Evolutionary conservation across 257 asterid genomes (phyloP), one percentile per base, ranked within the genome.

Genomic region (Catharanthus roseus): DNA sequence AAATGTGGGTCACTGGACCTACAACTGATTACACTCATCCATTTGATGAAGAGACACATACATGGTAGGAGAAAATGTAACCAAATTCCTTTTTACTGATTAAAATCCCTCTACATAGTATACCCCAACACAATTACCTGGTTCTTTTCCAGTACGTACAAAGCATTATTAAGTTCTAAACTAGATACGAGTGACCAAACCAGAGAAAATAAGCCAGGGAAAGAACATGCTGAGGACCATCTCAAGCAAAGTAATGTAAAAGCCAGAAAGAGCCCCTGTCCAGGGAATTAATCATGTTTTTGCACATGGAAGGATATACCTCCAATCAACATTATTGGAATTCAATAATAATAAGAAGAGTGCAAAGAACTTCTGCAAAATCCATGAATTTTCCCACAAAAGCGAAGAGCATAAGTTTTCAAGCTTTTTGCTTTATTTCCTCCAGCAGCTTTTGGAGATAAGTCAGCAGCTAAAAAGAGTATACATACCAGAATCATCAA

Each of bases 401-500:
- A 56, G 63, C 36, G 28, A 28, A 10, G 15, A 57, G 21, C 24
- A 12, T 6, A 57, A 1, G 10, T 45, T 45, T 45, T 19, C 51
- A 13, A 45, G 51, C 51, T 45, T 45, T 53, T n/a, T 12, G 54
- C 58, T 53, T 21, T n/a, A n/a, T n/a, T n/a, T 5, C 8, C 58
- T 53, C 21, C 12, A 31, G 42, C 23, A 60, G 13, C 4, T 60
- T 29, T 15, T 31, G 13, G 19, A 34, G 19, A 62, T 34, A 62
- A 62, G 29, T 62, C 61, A 41, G 50, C 49, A 74, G 42, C 26
- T 11, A 26, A 63, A 38, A 23, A 68, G 24, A 63, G 76, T 34
- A 71, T 21, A 77, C 96, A 36, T 88, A 95, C 99, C 95, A 91
- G 86, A 81, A 95, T 83, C 79, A 83, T 89, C 91, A 90, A 74